These are phyloP conservation scores for Cylindrotheca closterium DNA, from an alignment of 108 stramenopile genomes.

Conservation along the genomic window DNA sequence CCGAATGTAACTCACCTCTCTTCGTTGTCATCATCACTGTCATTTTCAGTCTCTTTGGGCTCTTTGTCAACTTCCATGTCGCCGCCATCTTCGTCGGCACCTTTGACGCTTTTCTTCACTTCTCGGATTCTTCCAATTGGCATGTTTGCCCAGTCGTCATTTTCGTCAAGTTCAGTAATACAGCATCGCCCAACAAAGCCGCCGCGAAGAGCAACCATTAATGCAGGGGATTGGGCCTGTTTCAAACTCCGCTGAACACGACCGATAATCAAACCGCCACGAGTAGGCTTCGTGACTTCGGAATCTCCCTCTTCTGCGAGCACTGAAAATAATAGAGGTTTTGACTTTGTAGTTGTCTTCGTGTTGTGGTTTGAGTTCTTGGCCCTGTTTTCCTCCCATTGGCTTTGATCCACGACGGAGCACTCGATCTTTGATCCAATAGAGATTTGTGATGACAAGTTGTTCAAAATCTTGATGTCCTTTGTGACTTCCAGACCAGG, in stretches of 20 bases:
- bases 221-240: conserved; percentile 55
- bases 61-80: conserved; percentile 24
- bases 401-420: conserved; percentile 47
- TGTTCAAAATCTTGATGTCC: conserved; percentile 62
- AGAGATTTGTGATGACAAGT: conserved; percentile 43
- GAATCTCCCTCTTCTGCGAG: conserved; percentile 34
- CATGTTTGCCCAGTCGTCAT: conserved; percentile 87
- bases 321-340: conserved; percentile 39
- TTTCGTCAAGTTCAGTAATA: conserved; percentile 78
- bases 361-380: conserved; percentile 6
- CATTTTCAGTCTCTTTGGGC: neutral
- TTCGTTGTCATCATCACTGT: conserved; percentile 29
- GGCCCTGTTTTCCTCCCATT: conserved; percentile 24
- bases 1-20: conserved; percentile 9
- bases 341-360: conserved; percentile 23
- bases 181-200: conserved; percentile 78
- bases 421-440: conserved; percentile 61
- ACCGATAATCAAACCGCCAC: conserved; percentile 67
- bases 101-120: neutral
- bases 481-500: conserved; percentile 67
- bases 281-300: conserved; percentile 38
- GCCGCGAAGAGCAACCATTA: conserved; percentile 79
- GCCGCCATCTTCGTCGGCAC: too few species aligned
- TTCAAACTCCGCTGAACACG: conserved; percentile 51
- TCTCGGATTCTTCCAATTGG: conserved; percentile 48